A percentile compares a stretch with the other conserved stretches of the same genome.
These are phyloP conservation scores for Eucalyptus regnans DNA, from an alignment of 345 rosid genomes.

Conservation along the genomic window DNA sequence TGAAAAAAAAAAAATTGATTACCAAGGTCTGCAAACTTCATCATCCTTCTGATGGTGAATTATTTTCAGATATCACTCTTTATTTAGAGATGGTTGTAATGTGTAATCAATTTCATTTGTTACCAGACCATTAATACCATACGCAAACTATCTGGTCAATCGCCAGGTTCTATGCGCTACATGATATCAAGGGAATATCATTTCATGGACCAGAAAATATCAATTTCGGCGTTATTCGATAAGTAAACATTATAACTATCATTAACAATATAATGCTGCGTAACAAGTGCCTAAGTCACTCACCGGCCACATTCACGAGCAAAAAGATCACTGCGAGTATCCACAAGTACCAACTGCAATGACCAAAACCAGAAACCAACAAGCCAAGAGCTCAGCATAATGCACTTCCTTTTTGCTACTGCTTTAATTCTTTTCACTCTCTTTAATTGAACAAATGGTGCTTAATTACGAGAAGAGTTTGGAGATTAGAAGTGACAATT, in stretches of 20 bases:
- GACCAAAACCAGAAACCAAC: not conserved
- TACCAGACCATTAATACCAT: no score
- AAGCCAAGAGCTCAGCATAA: not conserved
- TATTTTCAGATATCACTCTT: no score
- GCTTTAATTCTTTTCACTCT: not conserved
- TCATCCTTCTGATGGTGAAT: no score
- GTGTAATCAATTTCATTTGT: no score
- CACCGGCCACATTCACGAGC: constrained; percentile 58
- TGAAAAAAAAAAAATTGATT: no score
- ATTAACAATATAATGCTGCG: not conserved
- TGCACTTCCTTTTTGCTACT: not conserved
- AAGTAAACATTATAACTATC: not conserved
- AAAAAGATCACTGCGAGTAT: constrained; percentile 60
- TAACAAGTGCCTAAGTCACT: not conserved
- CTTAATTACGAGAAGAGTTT: not conserved
- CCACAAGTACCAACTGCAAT: constrained; percentile 89
- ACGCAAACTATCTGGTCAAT: no score
- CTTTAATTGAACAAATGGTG: not conserved
- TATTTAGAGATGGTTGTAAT: not conserved
- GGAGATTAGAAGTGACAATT: not conserved
- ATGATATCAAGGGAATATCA: no score
- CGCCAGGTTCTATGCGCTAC: no score
- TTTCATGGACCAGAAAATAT: no score
- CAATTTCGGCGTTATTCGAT: not conserved
- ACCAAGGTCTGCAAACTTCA: no score